Conservation (phyloP, 108 stramenopile species). For the Nitzschia putrida region DNA sequence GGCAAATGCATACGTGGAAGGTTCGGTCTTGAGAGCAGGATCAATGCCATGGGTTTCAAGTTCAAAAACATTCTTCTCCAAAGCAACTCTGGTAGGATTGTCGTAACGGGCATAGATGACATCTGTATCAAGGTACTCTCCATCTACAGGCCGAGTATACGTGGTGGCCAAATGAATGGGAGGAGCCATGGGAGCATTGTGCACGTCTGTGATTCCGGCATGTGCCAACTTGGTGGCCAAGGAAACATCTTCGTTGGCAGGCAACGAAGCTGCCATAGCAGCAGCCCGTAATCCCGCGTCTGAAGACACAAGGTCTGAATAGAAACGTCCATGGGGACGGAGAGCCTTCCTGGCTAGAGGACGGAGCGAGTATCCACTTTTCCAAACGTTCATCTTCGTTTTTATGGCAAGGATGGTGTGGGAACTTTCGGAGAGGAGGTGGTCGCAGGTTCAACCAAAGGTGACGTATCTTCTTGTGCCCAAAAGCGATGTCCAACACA, state of each 20-base stretch:
- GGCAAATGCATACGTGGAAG: slow-evolving; percentile 66
- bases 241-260: neutral
- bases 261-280: neutral
- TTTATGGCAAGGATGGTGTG: no score
- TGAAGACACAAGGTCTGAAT: neutral
- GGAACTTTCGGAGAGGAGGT: no score
- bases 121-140: slow-evolving; percentile 53
- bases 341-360: neutral
- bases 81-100: slow-evolving; percentile 75
- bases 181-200: slow-evolving; percentile 75
- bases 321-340: neutral
- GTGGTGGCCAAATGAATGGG: slow-evolving; percentile 78
- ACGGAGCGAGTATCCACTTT: neutral
- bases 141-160: slow-evolving; percentile 71
- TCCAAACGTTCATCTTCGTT: no score
- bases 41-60: slow-evolving; percentile 51
- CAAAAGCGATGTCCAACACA: no score
- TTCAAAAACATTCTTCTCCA: slow-evolving; percentile 59
- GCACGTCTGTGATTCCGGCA: slow-evolving; percentile 47
- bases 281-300: slow-evolving; percentile 16
- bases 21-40: neutral
- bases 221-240: slow-evolving; percentile 55
- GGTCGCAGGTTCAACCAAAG: no score
- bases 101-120: slow-evolving; percentile 67
- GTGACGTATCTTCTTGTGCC: no score